phyloP scores from a whole-genome alignment of 495 filamentous ascomycete genomes.

The Amphirosellinia nigrospora region DNA sequence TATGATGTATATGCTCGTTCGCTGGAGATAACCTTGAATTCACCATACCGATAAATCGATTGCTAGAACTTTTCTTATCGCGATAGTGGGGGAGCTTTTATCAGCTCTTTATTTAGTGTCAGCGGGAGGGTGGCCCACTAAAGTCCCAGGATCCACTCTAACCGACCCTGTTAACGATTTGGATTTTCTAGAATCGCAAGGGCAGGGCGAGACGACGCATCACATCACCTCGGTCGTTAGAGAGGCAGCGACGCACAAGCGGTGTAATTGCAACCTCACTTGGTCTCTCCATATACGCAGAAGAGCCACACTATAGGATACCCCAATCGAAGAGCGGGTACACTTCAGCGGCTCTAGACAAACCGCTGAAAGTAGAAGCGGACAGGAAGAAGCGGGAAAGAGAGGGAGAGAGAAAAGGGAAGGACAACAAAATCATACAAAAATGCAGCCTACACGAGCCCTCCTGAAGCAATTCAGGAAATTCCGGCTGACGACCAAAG shows the following conservation, averaged over 20 bases:
- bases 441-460: conserved; percentile 71
- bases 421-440: conserved; percentile 8
- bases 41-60: conserved; percentile 27
- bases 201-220: background rate
- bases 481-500: conserved; percentile 84
- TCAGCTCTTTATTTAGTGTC: background rate
- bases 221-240: conserved; percentile 6
- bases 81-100: conserved; percentile 37
- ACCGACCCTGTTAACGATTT: background rate
- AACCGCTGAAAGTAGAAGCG: background rate
- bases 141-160: conserved; percentile 22
- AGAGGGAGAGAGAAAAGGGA: conserved; percentile 2
- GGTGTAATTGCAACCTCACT: background rate
- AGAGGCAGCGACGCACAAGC: background rate
- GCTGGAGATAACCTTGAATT: conserved; percentile 18
- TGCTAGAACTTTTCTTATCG: conserved; percentile 41
- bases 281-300: background rate
- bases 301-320: background rate
- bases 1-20: background rate
- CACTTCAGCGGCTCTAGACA: background rate
- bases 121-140: conserved; percentile 8
- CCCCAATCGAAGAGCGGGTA: background rate
- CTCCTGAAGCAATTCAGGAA: conserved; percentile 71
- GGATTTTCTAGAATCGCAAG: conserved; percentile 17
- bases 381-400: background rate